phyloP scores from a whole-genome alignment of 2,329 filamentous ascomycete genomes.

The Canariomyces notabilis region DNA sequence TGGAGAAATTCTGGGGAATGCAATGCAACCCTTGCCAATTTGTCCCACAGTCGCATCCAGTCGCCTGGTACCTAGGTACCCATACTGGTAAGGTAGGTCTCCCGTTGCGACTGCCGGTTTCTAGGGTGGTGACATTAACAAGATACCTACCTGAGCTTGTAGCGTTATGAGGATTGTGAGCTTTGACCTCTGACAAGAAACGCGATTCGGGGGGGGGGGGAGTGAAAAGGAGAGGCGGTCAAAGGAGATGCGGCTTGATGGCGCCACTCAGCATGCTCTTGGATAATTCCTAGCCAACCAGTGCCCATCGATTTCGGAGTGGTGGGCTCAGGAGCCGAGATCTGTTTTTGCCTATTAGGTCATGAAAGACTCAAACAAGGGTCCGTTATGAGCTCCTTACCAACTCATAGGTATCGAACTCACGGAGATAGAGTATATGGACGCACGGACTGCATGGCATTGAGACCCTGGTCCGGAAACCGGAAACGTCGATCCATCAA shows the following conservation, averaged over 20 bases:
- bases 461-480: slow-evolving; percentile 9
- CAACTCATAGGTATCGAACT: not conserved
- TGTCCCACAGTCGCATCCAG: no score
- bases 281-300: no score
- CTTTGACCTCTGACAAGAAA: slow-evolving; percentile 2
- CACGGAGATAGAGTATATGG: not conserved
- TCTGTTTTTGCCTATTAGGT: slow-evolving; percentile 15
- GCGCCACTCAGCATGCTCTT: slow-evolving; percentile 2
- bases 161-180: no score
- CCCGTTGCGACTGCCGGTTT: slow-evolving; percentile 4
- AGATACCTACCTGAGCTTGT: no score
- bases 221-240: slow-evolving; percentile 17
- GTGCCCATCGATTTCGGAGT: no score
- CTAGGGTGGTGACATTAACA: no score
- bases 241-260: slow-evolving; percentile 17
- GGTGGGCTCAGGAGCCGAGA: no score
- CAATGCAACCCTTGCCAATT: no score
- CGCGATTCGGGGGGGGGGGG: not conserved
- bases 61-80: no score
- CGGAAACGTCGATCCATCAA: slow-evolving; percentile 12
- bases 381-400: no score
- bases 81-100: not conserved
- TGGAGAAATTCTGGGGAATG: slow-evolving; percentile 22
- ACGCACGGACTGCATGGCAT: slow-evolving; percentile 18
- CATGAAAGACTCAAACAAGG: slow-evolving; percentile 14